Evolutionary conservation across 2,329 filamentous ascomycete genomes (phyloP), one percentile per base, ranked within the genome.

Genomic region (Alternaria sp.): DNA sequence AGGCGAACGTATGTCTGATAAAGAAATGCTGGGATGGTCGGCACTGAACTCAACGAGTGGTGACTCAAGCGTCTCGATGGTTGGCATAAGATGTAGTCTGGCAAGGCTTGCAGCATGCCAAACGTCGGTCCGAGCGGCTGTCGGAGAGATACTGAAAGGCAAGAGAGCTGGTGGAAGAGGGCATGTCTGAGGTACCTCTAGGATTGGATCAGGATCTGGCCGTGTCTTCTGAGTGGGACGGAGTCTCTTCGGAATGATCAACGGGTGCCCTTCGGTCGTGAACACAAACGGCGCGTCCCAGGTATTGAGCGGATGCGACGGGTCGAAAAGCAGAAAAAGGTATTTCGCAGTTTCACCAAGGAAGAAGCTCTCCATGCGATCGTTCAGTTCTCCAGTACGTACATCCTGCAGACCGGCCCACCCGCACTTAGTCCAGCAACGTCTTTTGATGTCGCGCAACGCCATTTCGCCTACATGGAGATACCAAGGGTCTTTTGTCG

Each of bases 331-430:
- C 58, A 99, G 83, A 78, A 96, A 98, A 66, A 99, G 84, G 79
- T 99, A 99, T 80, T 98, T 97, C 47, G 93, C 90, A 2, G 96
- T 99, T 81, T 99, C 96, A 13, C 96, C 95, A 1, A 99, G 85
- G 75, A 98, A 98, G 85, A 98, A 99, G 77, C 95, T 98, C 81
- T 99, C 96, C 96, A 98, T 98, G 32, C 96, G 91, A 77, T 99
- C 94, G 70, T 88, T 92, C 80, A 93, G 89, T 80, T 97, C 93
- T 4, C 95, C 95, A n/a, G 77, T 83, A 8, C 80, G 78, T 19
- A 86, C 83, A 64, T 86, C 84, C 28, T 83, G 80, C 44, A 98
- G 85, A 1, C 95, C 95, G 13, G 95, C 92, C 93, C 95, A 98
- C 44, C 96, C 96, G 73, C 96, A 99, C 65, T 88, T 87, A 1